Evolutionary conservation across 2,329 filamentous ascomycete genomes (phyloP), one percentile per base, ranked within the genome.

Genomic region (Monascus ruber): DNA sequence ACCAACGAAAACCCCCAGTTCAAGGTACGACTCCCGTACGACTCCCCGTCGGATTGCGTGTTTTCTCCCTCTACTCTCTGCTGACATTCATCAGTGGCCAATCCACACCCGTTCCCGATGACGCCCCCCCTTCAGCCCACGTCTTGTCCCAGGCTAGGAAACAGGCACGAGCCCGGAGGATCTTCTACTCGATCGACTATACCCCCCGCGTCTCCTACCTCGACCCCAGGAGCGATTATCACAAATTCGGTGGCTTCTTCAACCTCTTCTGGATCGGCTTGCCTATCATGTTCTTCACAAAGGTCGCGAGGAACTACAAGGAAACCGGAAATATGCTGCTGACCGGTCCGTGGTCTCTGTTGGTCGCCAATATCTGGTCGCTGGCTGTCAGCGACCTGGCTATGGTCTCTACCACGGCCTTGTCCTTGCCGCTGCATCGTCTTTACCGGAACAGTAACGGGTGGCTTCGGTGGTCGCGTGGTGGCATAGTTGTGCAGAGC

Each of bases 221-320:
- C 59, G 91, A 98, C 57, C 87, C 88, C 0, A 74, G 77, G 36
- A 94, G 85, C 62, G 87, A 94, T 54, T 88, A 96, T 60, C 80
- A 80, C 54, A 87, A 98, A 63, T 98, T 98, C 60, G 79, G 86
- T 52, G 91, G 91, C 57, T 98, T 98, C 74, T 98, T 95, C 67
- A 85, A 91, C 39, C 76, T 98, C 31, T 98, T 98, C 67, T 98
- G 91, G 91, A 89, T 98, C 48, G 86, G 86, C 6, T 72, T 98
- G 43, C 85, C 85, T 50, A 94, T 98, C 62, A 94, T 98, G 88
- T 86, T 88, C 53, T 81, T 94, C 46, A 96, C 89, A 2, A 85
- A 85, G n/a, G 85, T 87, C 71, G 66, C 95, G 54, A 79, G 89
- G 53, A 96, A 94, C 61, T 77, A 91, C 56, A 94, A 89, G 62